phyloP scores from a whole-genome alignment of 208 protist species.

The Tetramitus jugosus region DNA sequence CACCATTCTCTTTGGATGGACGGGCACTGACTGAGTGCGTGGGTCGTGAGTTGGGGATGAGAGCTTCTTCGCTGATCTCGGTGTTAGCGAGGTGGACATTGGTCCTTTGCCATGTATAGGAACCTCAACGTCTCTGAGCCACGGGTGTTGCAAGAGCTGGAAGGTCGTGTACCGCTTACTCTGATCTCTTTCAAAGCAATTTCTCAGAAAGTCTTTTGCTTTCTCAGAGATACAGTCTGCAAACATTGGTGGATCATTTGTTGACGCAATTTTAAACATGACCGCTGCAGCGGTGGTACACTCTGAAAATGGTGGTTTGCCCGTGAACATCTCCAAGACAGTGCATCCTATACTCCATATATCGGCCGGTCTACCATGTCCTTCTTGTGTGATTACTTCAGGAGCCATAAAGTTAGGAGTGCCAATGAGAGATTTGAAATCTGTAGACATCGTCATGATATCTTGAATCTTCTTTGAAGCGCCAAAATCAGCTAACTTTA shows the following conservation, averaged over 20 bases:
- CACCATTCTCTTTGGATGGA: too few species aligned
- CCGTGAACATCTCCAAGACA: constrained; percentile 42
- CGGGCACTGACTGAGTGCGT: too few species aligned
- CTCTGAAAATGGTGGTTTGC: constrained; percentile 31
- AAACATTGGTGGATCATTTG: neutral
- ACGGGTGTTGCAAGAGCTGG: constrained; percentile 9
- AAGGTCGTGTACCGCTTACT: neutral
- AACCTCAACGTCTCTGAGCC: constrained; percentile 6
- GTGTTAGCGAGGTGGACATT: neutral
- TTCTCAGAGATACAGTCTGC: constrained; percentile 8
- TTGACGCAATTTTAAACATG: constrained; percentile 25
- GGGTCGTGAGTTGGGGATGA: too few species aligned
- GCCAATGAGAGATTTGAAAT: constrained; percentile 43
- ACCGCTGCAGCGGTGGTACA: neutral
- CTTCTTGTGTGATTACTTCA: constrained; percentile 73
- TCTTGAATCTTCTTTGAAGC: neutral
- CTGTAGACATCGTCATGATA: neutral
- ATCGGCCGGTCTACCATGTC: constrained; percentile 71
- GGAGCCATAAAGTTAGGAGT: constrained; percentile 86
- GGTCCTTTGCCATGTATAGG: too few species aligned
- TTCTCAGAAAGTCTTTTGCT: neutral
- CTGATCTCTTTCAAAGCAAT: constrained; percentile 22
- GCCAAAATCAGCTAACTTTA: constrained; percentile 82
- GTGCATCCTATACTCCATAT: constrained; percentile 80
- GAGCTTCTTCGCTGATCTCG: too few species aligned